Evolutionary conservation across 176 grass and related monocot genomes (phyloP), one percentile per base, ranked within the genome.

Genomic region (Oryza officinalis): DNA sequence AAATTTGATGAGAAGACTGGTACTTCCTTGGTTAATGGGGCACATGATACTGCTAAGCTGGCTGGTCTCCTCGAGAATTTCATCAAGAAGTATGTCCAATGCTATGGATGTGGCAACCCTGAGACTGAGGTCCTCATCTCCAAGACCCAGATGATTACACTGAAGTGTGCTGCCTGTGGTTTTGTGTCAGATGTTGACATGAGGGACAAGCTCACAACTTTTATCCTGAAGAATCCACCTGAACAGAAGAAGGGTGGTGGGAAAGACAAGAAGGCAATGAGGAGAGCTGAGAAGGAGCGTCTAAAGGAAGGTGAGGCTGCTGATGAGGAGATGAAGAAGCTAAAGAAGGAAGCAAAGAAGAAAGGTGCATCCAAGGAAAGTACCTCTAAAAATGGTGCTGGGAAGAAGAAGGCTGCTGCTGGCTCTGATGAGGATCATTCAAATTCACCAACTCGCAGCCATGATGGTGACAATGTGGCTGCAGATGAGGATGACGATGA

Each of bases 111-210:
- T 22, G 69, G 89, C 76, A 98, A 98, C 18, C 96, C 93, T 30
- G 96, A 98, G 87, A 98, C 96, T 17, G 96, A 95, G 81, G 82
- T 98, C 61, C 84, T 93, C 43, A 87, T 98, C 28, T 92, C 91
- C 1, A 93, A 93, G 80, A 87, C 79, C 9, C 89, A 95, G 87
- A 92, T 80, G 89, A 79, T 95, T 25, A 87, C 91, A 8, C 69
- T 98, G 73, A 95, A 95, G 43, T 98, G 96, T 77, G 93, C 96
- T 79, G 96, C 96, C 9, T 98, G 96, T 71, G 96, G 96, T 27
- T 93, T 85, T 22, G 46, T 98, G 18, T 98, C 96, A 12, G 87
- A 98, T 88, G 96, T 98, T 72, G 93, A 95, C 64, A 98, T 92
- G 93, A 80, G 92, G 64, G 91, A 93, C 33, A 98, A 98, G 47